phyloP scores from a whole-genome alignment of 2,329 filamentous ascomycete genomes.

The Exophiala lecanii-corni region DNA sequence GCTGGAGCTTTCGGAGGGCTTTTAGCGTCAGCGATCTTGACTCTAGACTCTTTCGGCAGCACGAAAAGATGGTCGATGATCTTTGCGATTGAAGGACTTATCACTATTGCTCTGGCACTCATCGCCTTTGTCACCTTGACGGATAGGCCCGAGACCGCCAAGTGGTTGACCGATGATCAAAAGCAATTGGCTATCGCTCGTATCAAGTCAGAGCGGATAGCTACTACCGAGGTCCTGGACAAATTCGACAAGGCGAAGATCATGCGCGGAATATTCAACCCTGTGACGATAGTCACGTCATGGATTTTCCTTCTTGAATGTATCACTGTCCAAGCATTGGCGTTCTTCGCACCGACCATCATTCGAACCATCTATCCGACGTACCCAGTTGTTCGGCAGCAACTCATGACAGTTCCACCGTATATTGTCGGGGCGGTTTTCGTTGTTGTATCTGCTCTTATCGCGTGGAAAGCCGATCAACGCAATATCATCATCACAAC shows the following conservation, averaged over 20 bases:
- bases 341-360: slow-evolving; percentile 68
- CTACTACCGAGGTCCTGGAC: slow-evolving; percentile 59
- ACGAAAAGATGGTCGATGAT: slow-evolving; percentile 64
- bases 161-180: slow-evolving; percentile 62
- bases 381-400: slow-evolving; percentile 55
- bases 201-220: slow-evolving; percentile 64
- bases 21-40: slow-evolving; percentile 60
- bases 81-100: slow-evolving; percentile 66
- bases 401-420: slow-evolving; percentile 66
- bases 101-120: slow-evolving; percentile 53
- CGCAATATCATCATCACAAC: slow-evolving; percentile 59
- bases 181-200: slow-evolving; percentile 63
- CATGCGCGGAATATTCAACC: slow-evolving; percentile 58
- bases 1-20: slow-evolving; percentile 69
- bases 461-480: slow-evolving; percentile 57
- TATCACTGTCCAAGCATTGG: slow-evolving; percentile 66
- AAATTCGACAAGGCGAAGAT: slow-evolving; percentile 57
- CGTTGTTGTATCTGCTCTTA: slow-evolving; percentile 56
- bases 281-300: slow-evolving; percentile 54
- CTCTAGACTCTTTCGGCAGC: slow-evolving; percentile 53
- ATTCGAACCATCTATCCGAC: slow-evolving; percentile 63
- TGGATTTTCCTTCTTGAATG: slow-evolving; percentile 62
- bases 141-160: slow-evolving; percentile 63
- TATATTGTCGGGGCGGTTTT: slow-evolving; percentile 66
- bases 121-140: slow-evolving; percentile 62